Conservation (phyloP, 306 rosid genomes). For the Luffa acutangula region DNA sequence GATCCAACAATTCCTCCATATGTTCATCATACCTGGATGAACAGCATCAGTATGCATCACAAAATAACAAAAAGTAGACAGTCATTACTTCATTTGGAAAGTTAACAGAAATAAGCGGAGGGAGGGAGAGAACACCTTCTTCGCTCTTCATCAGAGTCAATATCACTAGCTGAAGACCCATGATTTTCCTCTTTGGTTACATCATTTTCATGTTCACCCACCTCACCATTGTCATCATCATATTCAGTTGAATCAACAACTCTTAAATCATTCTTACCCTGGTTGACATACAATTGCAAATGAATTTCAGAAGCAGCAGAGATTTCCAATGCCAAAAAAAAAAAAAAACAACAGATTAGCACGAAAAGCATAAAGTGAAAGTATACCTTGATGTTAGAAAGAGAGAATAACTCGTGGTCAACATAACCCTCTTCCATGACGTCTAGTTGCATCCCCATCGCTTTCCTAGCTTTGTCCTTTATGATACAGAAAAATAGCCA, state of each 20-base stretch:
- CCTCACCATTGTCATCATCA: slow-evolving; percentile 44
- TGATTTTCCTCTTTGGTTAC: slow-evolving; percentile 20
- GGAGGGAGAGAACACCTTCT: slow-evolving; percentile 45
- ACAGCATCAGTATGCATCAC: neutral
- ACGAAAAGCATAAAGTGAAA: neutral
- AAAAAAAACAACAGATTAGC: neutral
- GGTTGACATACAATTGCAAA: slow-evolving; percentile 8
- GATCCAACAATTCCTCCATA: slow-evolving; percentile 66
- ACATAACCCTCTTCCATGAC: slow-evolving; percentile 64
- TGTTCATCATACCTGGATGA: slow-evolving; percentile 56
- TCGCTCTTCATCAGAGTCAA: slow-evolving; percentile 78
- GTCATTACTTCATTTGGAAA: neutral
- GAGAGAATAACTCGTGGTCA: slow-evolving; percentile 73
- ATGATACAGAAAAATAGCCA: slow-evolving; percentile 10
- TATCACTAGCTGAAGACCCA: slow-evolving; percentile 49
- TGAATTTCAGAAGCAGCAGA: neutral
- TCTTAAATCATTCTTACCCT: slow-evolving; percentile 85
- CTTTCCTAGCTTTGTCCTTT: slow-evolving; percentile 79
- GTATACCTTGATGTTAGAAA: slow-evolving; percentile 80
- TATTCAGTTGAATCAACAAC: slow-evolving; percentile 61
- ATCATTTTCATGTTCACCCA: slow-evolving; percentile 40
- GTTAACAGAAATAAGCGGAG: neutral
- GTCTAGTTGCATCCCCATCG: slow-evolving; percentile 80
- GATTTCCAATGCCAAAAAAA: neutral
- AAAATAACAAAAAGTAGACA: slow-evolving; percentile 3